Evolutionary conservation across 768 basidiomycete species (phyloP), one percentile per base, ranked within the genome.

Genomic region (Termitomyces sp.): DNA sequence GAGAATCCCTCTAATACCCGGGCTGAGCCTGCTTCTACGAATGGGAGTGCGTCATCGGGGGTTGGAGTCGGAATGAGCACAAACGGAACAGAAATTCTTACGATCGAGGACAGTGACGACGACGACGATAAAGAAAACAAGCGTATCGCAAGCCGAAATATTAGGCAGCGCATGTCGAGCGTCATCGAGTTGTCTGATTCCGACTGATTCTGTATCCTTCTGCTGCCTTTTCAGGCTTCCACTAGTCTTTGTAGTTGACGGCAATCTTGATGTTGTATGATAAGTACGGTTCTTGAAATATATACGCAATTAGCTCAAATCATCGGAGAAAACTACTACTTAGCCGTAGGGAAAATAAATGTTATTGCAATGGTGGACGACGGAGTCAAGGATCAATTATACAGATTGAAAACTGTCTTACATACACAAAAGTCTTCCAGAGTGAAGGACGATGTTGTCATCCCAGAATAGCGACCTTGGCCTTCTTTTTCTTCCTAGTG

Each of bases 401-500:
- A 61, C 53, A 63, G 40, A 57, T 59, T 62, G 35, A 43, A 43
- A 56, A 63, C 33, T 53, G 56, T 52, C 56, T 52, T 61, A 62
- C 58, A 60, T 64, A 65, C 63, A 66, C 60, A 62, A 52, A 61
- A 50, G 42, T 27, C 46, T 40, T 38, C 45, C 23, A 11, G n/a
- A 25, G 23, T 49, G 42, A 53, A 56, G 53, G 49, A 52, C 52
- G 50, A 56, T 48, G 58, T 35, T 35, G 50, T 81, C 67, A 89
- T 63, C 88, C 89, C 47, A 91, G 84, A 56, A 90, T 68, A 43
- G 74, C 70, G 49, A 69, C 74, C 70, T 91, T 91, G 50, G 76
- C 59, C 70, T 90, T 92, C 71, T 91, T 91, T 76, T 93, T 94
- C 80, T 91, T 93, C 72, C 88, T 89, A 36, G 79, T 75, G 47